Base-by-base conservation (phyloP, 2,329 filamentous ascomycete genomes). In the Rasamsonia emersonii region DNA sequence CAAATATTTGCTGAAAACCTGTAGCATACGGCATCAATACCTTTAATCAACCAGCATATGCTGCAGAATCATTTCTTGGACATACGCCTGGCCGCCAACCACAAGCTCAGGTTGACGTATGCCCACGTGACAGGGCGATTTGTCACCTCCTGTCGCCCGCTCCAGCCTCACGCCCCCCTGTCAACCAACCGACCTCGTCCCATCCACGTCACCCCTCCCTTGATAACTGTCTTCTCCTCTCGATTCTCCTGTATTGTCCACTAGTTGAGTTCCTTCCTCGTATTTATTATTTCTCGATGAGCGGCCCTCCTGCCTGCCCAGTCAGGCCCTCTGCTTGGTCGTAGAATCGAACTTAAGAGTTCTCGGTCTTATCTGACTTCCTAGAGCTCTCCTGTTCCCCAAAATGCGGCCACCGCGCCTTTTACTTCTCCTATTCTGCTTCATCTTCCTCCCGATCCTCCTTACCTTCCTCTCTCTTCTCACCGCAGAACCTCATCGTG, bases 321-420 rank as follows among this genome's bases (percentile, higher is more conserved):
- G 43, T 42, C 45, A 49, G 50, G 51, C 53, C 42, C 36, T 49
- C 40, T 44, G 51, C 54, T 53, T 52, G 54, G 51, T 51, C 46
- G 29, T 56, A 44, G 40, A 32, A 36, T 37, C 30, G 33, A 29
- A 37, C 29, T 15, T 33, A 27, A 25, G 20, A 23, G 17, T 17
- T 27, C 28, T 18, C 27, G 9, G 13, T 18, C 27, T 25, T 19
- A 21, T 35, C 20, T 19, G 24, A 28, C 13, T 16, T 21, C 15
- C 18, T 24, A 19, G 18, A 15, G 28, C 13, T 21, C 10, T 16
- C 28, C 28, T 9, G 17, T 25, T 36, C 30, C 30, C 37, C 50
- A 56, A 42, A 32, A 69, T 69, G 65, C 60, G 64, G 46, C 62
- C 63, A 27, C 61, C 62, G 48, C 64, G 61, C 29, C 51, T 68